A percentile compares a stretch with the other conserved stretches of the same genome.
These are phyloP conservation scores for Globisporangium parvum DNA, from an alignment of 352 stramenopile species.

Conservation along the genomic window DNA sequence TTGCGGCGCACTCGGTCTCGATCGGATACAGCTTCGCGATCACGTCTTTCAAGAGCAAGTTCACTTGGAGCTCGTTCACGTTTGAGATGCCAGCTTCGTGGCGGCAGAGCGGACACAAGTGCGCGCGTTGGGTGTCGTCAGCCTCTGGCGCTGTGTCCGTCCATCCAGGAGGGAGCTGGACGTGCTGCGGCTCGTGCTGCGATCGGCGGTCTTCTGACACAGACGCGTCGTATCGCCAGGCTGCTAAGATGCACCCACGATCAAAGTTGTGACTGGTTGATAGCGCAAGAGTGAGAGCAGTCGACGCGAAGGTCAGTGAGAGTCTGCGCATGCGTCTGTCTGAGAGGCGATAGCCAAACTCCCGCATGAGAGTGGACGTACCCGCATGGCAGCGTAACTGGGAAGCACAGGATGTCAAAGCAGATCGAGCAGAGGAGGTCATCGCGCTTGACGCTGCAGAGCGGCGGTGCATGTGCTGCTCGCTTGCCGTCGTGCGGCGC, in stretches of 20 bases:
- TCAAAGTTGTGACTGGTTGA: slow-evolving; percentile 73
- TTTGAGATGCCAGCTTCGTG: slow-evolving; percentile 24
- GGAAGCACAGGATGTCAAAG: slow-evolving; percentile 72
- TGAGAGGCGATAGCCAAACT: background rate
- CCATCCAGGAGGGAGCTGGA: no score
- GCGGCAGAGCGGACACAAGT: slow-evolving; percentile 64
- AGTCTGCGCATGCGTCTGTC: no score
- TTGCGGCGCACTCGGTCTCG: slow-evolving; percentile 30
- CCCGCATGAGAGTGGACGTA: slow-evolving; percentile 9
- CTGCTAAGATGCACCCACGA: slow-evolving; percentile 62
- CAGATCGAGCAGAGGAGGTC: slow-evolving; percentile 69
- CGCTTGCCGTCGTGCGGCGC: slow-evolving; percentile 1
- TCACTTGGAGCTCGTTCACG: slow-evolving; percentile 45
- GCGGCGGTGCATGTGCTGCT: background rate
- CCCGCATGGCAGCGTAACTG: slow-evolving; percentile 69
- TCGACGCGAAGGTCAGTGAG: background rate
- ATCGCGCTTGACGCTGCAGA: slow-evolving; percentile 21
- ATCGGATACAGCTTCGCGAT: slow-evolving; percentile 52
- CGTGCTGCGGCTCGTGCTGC: no score
- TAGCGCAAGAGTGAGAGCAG: background rate
- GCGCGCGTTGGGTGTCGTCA: background rate
- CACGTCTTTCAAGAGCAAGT: slow-evolving; percentile 56
- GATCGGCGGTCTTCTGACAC: background rate
- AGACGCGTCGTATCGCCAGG: slow-evolving; percentile 38
- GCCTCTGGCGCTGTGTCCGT: no score